phyloP scores from a whole-genome alignment of 805 yeast genomes.

The Kurtzmaniella cleridarum region DNA sequence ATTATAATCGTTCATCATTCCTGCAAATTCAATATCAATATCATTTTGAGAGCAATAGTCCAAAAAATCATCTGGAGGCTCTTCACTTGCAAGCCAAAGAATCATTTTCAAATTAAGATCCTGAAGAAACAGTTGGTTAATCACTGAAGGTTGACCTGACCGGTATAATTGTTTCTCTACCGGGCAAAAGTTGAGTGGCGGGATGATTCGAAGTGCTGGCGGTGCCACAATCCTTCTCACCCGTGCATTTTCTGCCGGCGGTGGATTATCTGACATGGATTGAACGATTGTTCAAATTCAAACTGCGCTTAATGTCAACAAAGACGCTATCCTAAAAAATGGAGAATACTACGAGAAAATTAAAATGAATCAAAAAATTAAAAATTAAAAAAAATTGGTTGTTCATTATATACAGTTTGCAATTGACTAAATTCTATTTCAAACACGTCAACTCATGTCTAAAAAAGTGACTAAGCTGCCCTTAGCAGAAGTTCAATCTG shows the following conservation, averaged over 20 bases:
- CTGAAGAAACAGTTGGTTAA: slow-evolving; percentile 79
- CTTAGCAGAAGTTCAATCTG: slow-evolving; percentile 18
- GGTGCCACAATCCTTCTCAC: slow-evolving; percentile 28
- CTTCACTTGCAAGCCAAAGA: slow-evolving; percentile 93
- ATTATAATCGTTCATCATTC: slow-evolving; percentile 62
- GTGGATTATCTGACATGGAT: too few relatives aligned
- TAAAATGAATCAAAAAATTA: too few relatives aligned
- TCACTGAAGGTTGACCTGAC: slow-evolving; percentile 92
- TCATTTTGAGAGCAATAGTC: slow-evolving; percentile 72
- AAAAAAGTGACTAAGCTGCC: slow-evolving; percentile 11
- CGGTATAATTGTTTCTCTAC: slow-evolving; percentile 84
- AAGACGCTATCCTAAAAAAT: too few relatives aligned
- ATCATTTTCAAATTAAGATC: slow-evolving; percentile 73
- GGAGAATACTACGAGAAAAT: too few relatives aligned
- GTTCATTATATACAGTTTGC: too few relatives aligned
- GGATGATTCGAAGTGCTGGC: slow-evolving; percentile 69
- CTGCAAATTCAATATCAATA: slow-evolving; percentile 77
- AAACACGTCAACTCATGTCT: slow-evolving; percentile 4
- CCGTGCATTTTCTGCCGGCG: too few relatives aligned
- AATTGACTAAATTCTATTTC: too few relatives aligned
- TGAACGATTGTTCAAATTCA: too few relatives aligned
- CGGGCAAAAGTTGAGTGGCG: slow-evolving; percentile 93
- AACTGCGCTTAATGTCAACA: too few relatives aligned
- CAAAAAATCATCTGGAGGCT: slow-evolving; percentile 83
- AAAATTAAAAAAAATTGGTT: too few relatives aligned